phyloP scores from a whole-genome alignment of 371 early-diverging fungal species.

The Lichtheimia ramosa region DNA sequence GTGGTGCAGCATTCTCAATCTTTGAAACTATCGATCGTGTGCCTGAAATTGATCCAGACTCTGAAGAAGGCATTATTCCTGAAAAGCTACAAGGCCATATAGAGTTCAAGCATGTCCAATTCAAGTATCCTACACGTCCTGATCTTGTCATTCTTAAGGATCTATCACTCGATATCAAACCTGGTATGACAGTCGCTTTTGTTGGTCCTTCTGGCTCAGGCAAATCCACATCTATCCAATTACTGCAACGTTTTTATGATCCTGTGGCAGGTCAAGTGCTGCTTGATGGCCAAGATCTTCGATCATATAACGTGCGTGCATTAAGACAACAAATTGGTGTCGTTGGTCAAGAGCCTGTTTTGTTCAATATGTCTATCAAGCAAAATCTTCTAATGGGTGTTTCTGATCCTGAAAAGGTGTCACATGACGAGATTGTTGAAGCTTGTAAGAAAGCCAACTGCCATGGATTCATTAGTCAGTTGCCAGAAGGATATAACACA shows the following conservation, averaged over 20 bases:
- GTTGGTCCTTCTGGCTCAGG: conserved; percentile 85
- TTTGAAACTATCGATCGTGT: conserved; percentile 76
- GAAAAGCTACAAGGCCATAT: conserved; percentile 59
- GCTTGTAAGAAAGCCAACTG: conserved; percentile 66
- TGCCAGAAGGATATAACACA: conserved; percentile 76
- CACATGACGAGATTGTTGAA: conserved; percentile 55
- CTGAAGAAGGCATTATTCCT: conserved; percentile 49
- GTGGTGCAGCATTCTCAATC: conserved; percentile 64
- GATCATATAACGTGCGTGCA: conserved; percentile 62
- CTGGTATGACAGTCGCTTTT: conserved; percentile 73
- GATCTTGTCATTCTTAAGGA: conserved; percentile 61
- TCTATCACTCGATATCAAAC: conserved; percentile 56
- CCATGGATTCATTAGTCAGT: conserved; percentile 67
- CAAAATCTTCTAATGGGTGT: conserved; percentile 75
- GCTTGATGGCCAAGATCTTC: conserved; percentile 68
- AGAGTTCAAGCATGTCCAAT: conserved; percentile 65
- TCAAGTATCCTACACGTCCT: conserved; percentile 75
- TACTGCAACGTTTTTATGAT: conserved; percentile 89
- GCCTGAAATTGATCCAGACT: conserved; percentile 61
- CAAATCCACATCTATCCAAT: conserved; percentile 83
- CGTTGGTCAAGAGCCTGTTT: conserved; percentile 83
- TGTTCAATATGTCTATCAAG: conserved; percentile 75
- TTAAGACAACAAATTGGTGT: conserved; percentile 76
- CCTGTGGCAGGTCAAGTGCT: conserved; percentile 56
- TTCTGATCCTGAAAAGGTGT: conserved; percentile 20